Evolutionary conservation across 129 eudicot genomes (phyloP), one percentile per base, ranked within the genome.

Genomic region (Saposhnikovia divaricata): DNA sequence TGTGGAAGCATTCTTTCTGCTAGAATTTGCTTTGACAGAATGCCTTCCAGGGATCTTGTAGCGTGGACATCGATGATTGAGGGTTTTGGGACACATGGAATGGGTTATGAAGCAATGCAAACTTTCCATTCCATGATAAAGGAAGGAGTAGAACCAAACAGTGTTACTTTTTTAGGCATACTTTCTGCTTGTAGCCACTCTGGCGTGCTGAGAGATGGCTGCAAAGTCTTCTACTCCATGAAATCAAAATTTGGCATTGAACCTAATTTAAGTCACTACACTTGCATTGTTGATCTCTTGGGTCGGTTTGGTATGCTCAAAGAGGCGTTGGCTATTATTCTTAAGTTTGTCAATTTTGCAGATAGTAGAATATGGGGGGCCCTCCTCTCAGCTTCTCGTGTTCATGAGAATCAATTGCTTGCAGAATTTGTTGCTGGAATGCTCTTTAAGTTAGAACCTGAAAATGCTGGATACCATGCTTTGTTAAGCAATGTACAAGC

Each of bases 101-200:
- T 85, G 21, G 91, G 85, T 71, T 31, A 27, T 10, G 84, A 85
- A 81, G 85, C 91, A 6, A 43, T 85, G 5, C 73, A 76, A 11
- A 78, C 73, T 42, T 88, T 85, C 65, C 71, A 81, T 74, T 71
- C 50, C 25, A 83, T 88, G 91, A 28, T 68, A 38, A 45, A 69
- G 12, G 87, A 88, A 73, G 87, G 91, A 45, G 66, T 88, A 2
- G 71, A 80, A 50, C 91, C 91, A 47, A 88, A 88, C 39, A 45
- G 80, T 65, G 79, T 85, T 23, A 85, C 91, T 13, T 83, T 88
- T 80, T 83, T 88, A 39, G 84, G 85, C 71, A 55, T 85, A 31
- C 66, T 87, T 47, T 85, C 91, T 43, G 91, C 91, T 72, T 85
- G 91, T 71, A 85, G 86, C 91, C 91, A 87, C 78, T 80, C 80